A percentile compares a stretch with the other conserved stretches of the same genome.
Evolutionary conservation across 2,329 filamentous ascomycete species (phyloP).

Genomic region (Lachnum nothofagi): DNA sequence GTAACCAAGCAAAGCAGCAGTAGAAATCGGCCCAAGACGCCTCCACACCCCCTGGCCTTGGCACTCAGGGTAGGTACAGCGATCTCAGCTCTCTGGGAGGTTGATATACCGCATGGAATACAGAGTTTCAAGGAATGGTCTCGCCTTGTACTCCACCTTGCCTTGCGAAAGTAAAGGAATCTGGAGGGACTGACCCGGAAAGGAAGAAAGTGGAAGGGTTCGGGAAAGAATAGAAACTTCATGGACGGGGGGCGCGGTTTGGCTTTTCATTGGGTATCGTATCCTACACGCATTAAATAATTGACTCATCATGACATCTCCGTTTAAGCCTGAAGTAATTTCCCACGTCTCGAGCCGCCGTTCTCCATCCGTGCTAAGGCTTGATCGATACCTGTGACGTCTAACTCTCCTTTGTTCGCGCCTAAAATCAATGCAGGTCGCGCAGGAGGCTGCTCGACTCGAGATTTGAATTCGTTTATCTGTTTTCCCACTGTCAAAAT

Average conservation of each 20-base stretch:
- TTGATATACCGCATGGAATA: constrained; percentile 68
- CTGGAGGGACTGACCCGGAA: not conserved
- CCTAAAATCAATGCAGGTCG: constrained; percentile 21
- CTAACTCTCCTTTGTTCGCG: constrained; percentile 37
- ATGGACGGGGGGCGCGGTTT: not conserved
- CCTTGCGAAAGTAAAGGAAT: constrained; percentile 50
- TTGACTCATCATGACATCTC: not conserved
- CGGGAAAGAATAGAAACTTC: not conserved
- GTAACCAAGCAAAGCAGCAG: constrained; percentile 7
- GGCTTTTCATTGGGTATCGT: constrained; percentile 1
- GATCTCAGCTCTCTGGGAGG: constrained; percentile 18
- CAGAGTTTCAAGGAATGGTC: constrained; percentile 68
- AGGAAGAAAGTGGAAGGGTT: not conserved
- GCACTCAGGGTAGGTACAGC: constrained; percentile 22
- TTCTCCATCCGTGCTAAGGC: constrained; percentile 51
- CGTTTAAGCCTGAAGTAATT: constrained; percentile 16
- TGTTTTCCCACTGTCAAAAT: constrained; percentile 23
- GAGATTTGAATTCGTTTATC: constrained; percentile 4
- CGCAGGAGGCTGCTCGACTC: constrained; percentile 2
- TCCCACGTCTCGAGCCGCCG: constrained; percentile 14
- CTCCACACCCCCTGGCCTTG: constrained; percentile 21
- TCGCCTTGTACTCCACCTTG: constrained; percentile 73
- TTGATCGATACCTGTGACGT: constrained; percentile 62
- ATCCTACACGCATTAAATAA: too few relatives aligned
- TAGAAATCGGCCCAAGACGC: constrained; percentile 17